Conservation (phyloP, 805 yeast genomes). For the Wickerhamomyces strasburgensis region DNA sequence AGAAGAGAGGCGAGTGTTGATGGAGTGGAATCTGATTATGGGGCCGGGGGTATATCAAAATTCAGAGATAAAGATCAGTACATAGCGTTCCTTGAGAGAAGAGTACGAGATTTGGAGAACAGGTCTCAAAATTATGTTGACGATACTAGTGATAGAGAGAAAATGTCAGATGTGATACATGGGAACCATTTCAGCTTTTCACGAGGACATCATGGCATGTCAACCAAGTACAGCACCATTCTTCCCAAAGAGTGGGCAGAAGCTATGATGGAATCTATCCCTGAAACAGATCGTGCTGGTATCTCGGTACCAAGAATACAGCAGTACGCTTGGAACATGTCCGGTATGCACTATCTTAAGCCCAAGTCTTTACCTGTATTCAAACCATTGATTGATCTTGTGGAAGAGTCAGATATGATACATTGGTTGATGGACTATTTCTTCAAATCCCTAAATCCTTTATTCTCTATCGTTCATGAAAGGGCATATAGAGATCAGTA, state of each 20-base stretch:
- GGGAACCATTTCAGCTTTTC: too few species aligned
- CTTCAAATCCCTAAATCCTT: constrained; percentile 47
- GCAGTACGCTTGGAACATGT: constrained; percentile 61
- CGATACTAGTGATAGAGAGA: too few species aligned
- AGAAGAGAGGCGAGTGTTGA: too few species aligned
- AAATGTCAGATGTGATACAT: too few species aligned
- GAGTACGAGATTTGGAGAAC: too few species aligned
- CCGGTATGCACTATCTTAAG: constrained; percentile 47
- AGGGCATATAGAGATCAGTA: constrained; percentile 48
- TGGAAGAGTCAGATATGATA: constrained; percentile 25
- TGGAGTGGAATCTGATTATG: too few species aligned
- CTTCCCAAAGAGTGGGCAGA: constrained; percentile 37
- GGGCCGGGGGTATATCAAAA: too few species aligned
- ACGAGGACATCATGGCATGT: constrained; percentile 36
- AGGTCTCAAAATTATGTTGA: not conserved
- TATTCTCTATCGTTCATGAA: constrained; percentile 49
- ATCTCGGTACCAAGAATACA: constrained; percentile 51
- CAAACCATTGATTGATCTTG: constrained; percentile 14
- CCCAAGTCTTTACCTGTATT: constrained; percentile 31
- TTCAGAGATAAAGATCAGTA: too few species aligned
- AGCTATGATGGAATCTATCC: constrained; percentile 29
- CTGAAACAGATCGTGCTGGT: constrained; percentile 26
- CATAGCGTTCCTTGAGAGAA: too few species aligned
- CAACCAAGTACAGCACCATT: constrained; percentile 41
- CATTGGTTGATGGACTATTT: constrained; percentile 35